Evolutionary conservation across 257 asterid species (phyloP).

Genomic region (Gentiana macrophylla): DNA sequence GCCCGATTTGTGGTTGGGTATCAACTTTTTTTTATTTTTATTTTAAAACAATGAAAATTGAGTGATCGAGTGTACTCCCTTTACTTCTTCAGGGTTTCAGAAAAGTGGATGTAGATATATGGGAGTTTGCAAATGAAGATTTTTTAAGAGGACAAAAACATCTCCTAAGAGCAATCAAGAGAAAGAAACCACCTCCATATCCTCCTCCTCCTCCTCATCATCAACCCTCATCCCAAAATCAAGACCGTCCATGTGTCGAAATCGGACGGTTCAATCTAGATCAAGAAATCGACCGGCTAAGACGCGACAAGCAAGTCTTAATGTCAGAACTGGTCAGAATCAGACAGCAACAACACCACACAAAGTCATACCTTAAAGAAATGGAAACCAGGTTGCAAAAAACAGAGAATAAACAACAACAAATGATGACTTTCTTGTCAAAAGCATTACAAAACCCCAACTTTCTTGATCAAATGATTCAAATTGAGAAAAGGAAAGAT

Average conservation of each 20-base stretch:
- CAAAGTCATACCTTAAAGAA: constrained; percentile 13
- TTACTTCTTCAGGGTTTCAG: constrained; percentile 37
- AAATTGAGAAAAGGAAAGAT: constrained; percentile 24
- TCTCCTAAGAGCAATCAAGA: constrained; percentile 24
- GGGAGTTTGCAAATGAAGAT: constrained; percentile 52
- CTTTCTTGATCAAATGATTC: constrained; percentile 21
- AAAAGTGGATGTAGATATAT: constrained; percentile 36
- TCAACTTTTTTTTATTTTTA: too few relatives aligned
- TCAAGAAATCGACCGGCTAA: constrained; percentile 24
- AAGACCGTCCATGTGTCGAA: constrained; percentile 23
- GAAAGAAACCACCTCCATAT: constrained; percentile 24
- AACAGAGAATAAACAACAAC: constrained; percentile 34
- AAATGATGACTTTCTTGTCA: constrained; percentile 32
- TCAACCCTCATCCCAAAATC: constrained; percentile 13
- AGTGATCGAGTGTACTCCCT: not conserved
- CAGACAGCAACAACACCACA: constrained; percentile 32
- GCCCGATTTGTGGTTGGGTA: too few relatives aligned
- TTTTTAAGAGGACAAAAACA: constrained; percentile 36
- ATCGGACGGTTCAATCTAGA: constrained; percentile 27
- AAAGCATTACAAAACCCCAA: constrained; percentile 25
- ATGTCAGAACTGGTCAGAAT: constrained; percentile 29
- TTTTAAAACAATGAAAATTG: too few relatives aligned
- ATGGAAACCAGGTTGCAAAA: constrained; percentile 29
- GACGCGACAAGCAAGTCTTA: constrained; percentile 29
- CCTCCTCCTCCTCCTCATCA: constrained; percentile 6